A percentile compares a stretch with the other conserved stretches of the same genome.
Evolutionary conservation across 495 filamentous ascomycete species (phyloP).

Genomic region (Bombardia bombarda): DNA sequence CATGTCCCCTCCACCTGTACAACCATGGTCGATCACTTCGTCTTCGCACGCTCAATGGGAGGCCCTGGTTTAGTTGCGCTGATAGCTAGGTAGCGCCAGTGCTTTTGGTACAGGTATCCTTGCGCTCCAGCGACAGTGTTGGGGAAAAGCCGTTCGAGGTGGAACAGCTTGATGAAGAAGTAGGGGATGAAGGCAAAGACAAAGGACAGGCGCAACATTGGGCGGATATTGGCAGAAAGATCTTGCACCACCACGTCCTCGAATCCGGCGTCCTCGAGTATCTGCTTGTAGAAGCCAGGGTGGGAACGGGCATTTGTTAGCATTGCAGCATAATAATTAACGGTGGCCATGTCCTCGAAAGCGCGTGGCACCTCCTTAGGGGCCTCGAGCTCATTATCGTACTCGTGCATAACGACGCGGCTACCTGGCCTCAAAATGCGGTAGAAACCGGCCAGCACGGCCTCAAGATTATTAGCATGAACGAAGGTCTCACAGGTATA

Average conservation of each 20-base stretch:
- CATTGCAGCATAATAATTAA: constrained; percentile 42
- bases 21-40: too few species aligned
- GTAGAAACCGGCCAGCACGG: constrained; percentile 39
- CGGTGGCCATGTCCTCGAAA: constrained; percentile 15
- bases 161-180: constrained; percentile 37
- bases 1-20: too few species aligned
- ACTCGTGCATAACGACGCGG: constrained; percentile 40
- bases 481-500: constrained; percentile 56
- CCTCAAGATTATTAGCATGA: constrained; percentile 44
- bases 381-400: constrained; percentile 35
- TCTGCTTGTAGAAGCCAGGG: constrained; percentile 19
- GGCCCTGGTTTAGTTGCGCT: constrained; percentile 25
- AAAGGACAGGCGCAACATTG: constrained; percentile 46
- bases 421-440: constrained; percentile 44
- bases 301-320: constrained; percentile 32
- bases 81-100: constrained; percentile 23
- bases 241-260: constrained; percentile 38
- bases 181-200: constrained; percentile 45
- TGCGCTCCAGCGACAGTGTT: constrained; percentile 23
- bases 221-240: constrained; percentile 40
- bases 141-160: constrained; percentile 30
- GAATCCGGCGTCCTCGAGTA: constrained; percentile 45
- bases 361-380: constrained; percentile 1
- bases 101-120: constrained; percentile 11
- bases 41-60: too few species aligned